phyloP scores from a whole-genome alignment of 306 rosid genomes.

The peach (Prunus persica) region DNA sequence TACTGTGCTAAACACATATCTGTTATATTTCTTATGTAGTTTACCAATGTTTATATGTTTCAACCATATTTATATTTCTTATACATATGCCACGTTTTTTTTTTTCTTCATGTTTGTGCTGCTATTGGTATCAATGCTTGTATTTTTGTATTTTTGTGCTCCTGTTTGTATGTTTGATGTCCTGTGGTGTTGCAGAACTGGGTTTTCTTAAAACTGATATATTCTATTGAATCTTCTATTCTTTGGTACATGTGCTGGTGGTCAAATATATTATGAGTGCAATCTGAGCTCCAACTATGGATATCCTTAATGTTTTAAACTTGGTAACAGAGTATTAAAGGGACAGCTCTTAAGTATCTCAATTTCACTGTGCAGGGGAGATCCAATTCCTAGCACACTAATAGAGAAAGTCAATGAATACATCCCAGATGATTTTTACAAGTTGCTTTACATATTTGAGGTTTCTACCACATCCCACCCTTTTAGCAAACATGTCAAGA shows the following conservation, averaged over 20 bases:
- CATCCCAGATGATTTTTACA: slow-evolving; percentile 62
- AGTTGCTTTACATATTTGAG: slow-evolving; percentile 51
- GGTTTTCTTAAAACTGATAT: not conserved
- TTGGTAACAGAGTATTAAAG: not conserved
- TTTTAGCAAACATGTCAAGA: not conserved
- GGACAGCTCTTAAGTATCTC: slow-evolving; percentile 25
- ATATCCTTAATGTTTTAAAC: not conserved
- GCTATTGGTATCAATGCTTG: not conserved
- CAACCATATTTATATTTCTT: not conserved
- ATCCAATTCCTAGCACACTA: slow-evolving; percentile 69
- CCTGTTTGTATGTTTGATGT: not conserved
- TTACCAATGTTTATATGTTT: not conserved
- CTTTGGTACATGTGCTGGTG: not conserved
- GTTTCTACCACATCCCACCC: slow-evolving; percentile 36
- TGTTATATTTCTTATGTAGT: not conserved
- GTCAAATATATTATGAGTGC: not conserved
- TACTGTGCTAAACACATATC: not conserved
- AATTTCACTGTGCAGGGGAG: slow-evolving; percentile 63
- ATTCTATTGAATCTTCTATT: not conserved
- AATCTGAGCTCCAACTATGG: slow-evolving; percentile 5
- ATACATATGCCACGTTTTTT: not conserved
- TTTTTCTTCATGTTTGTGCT: not conserved
- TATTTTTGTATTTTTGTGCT: not conserved
- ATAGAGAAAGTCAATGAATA: slow-evolving; percentile 75
- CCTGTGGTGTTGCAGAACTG: slow-evolving; percentile 10